Percentiles rank a stretch among this genome's conserved stretches.
phyloP scores from a whole-genome alignment of 306 rosid species.

The Quercus parvula region DNA sequence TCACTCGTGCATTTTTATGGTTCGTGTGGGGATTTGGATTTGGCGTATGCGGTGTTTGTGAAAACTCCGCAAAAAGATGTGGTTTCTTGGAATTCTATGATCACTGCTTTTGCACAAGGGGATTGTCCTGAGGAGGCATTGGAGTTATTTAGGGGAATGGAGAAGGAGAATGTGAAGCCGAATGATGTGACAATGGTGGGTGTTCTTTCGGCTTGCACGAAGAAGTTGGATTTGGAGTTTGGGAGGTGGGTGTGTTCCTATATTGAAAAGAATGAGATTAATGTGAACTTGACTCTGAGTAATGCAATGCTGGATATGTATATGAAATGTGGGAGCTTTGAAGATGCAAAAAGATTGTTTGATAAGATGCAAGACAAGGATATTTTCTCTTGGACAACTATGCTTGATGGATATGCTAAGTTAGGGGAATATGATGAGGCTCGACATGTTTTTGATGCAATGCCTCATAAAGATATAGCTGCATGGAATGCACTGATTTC shows the following conservation, averaged over 20 bases:
- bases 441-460: conserved; percentile 29
- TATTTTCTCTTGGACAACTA: conserved; percentile 63
- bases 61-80: conserved; percentile 42
- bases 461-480: conserved; percentile 53
- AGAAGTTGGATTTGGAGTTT: conserved; percentile 54
- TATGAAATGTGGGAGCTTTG: conserved; percentile 50
- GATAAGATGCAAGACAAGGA: conserved; percentile 59
- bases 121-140: conserved; percentile 43
- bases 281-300: conserved; percentile 45
- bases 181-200: conserved; percentile 58
- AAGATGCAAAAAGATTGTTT: conserved; percentile 47
- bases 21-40: conserved; percentile 43
- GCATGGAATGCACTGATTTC: conserved; percentile 64
- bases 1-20: conserved; percentile 57
- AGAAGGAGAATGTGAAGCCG: conserved; percentile 42
- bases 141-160: conserved; percentile 49
- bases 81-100: conserved; percentile 70
- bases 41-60: conserved; percentile 41
- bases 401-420: conserved; percentile 65
- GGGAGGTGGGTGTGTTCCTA: conserved; percentile 62
- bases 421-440: conserved; percentile 47
- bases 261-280: conserved; percentile 37
- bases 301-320: conserved; percentile 71
- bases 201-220: conserved; percentile 52
- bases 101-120: conserved; percentile 42